Evolutionary conservation across 768 basidiomycete genomes (phyloP).

Genomic region (Clavaria fumosa): DNA sequence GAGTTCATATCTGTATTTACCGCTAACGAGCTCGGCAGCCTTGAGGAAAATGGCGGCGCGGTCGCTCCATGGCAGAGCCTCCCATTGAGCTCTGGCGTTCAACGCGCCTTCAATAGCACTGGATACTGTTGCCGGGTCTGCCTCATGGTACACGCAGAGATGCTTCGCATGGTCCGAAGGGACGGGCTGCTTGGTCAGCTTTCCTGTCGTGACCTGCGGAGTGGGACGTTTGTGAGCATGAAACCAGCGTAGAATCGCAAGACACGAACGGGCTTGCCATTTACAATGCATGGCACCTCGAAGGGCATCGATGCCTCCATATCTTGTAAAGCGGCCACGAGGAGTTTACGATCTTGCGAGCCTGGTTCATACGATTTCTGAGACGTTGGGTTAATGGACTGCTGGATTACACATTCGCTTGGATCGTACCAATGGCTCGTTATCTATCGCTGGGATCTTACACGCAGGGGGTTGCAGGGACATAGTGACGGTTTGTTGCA

Average conservation of each 20-base stretch:
- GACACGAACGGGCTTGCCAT: slow-evolving; percentile 62
- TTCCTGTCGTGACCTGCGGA: slow-evolving; percentile 63
- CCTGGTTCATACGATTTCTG: slow-evolving; percentile 69
- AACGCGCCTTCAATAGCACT: slow-evolving; percentile 81
- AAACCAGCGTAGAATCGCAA: neutral
- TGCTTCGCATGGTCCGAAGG: slow-evolving; percentile 76
- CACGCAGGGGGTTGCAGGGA: slow-evolving; percentile 76
- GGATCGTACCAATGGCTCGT: slow-evolving; percentile 78
- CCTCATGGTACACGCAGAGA: slow-evolving; percentile 80
- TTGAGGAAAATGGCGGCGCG: slow-evolving; percentile 96
- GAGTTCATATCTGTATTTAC: slow-evolving; percentile 90
- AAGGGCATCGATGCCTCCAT: slow-evolving; percentile 79
- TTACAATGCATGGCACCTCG: slow-evolving; percentile 85
- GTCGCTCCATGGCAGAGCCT: slow-evolving; percentile 90
- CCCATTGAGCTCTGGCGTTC: slow-evolving; percentile 79
- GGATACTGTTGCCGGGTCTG: slow-evolving; percentile 58
- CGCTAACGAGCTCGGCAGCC: slow-evolving; percentile 89
- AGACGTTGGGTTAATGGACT: slow-evolving; percentile 1
- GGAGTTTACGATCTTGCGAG: slow-evolving; percentile 56
- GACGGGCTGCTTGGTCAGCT: slow-evolving; percentile 61
- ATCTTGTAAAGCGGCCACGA: slow-evolving; percentile 58
- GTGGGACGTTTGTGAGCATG: slow-evolving; percentile 2
- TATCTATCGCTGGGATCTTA: slow-evolving; percentile 71
- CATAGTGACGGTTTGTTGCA: too few relatives aligned
- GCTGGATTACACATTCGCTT: neutral